Base-by-base conservation (phyloP, 2,329 filamentous ascomycete species). In the Fusarium citri region DNA sequence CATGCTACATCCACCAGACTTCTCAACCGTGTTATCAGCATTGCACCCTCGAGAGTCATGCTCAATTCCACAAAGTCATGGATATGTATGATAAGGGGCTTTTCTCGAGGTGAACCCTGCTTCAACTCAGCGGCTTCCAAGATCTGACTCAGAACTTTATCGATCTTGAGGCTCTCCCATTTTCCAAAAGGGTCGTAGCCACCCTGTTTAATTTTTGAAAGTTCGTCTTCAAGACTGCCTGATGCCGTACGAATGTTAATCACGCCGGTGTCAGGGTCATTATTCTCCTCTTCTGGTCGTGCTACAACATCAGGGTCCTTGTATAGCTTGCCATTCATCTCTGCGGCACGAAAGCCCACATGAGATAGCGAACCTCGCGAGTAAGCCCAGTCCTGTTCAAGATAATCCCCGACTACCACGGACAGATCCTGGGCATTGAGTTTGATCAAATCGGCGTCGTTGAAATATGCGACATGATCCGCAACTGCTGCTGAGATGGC, bases 11-110 rank as follows among this genome's bases (percentile, higher is more conserved):
- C 91, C 26, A 97, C 88, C 9, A 92, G 84, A 49, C 88, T 86
- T 55, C 92, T 89, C 15, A 99, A 81, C 62, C 91, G 89, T 42
- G 85, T 82, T 10, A 98, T 81, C 31, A 98, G 87, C 23, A 87
- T 85, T 3, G 87, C 84, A 14, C 94, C 93, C 61, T 93, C 89
- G 8, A 86, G 78, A 1, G 92, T 90, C 75, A 87, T 87, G 72
- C 86, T 88, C 11, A 99, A 84, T 68, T 97, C 93, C 55, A 92
- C 89, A 74, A 94, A 92, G 77, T 98, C 93, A 76, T 92, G 88
- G 15, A 97, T 82, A 72, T 93, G 93, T 41, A 97, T 84, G 61
- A 98, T 90, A 10, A 94, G 85, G 25, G 84, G 85, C 23, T 78
- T 84, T 76, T 74, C 76, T 72, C 76, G 74, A 9, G 69, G 48